Percentiles rank a stretch among this genome's conserved stretches.
phyloP scores from a whole-genome alignment of 1,284 basidiomycete genomes.

The Melampsora abietis-canadensis region DNA sequence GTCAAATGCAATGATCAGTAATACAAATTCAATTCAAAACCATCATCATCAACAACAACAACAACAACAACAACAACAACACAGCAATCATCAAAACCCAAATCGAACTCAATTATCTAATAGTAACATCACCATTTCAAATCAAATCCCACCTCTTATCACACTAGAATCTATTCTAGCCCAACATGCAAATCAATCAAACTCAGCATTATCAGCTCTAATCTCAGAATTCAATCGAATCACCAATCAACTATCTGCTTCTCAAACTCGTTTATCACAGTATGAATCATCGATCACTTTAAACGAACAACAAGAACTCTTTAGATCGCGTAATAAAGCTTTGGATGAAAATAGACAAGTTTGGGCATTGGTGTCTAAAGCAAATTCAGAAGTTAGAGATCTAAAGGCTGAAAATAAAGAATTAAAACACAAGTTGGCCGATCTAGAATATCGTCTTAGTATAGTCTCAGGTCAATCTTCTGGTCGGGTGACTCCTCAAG shows the following conservation, averaged over 20 bases:
- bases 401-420: conserved; percentile 34
- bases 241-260: neutral
- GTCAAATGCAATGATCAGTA: neutral
- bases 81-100: neutral
- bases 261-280: conserved; percentile 3
- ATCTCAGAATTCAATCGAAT: neutral
- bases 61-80: conserved; percentile 13
- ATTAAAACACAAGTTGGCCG: neutral
- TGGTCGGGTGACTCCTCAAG: neutral
- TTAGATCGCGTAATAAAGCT: conserved; percentile 11
- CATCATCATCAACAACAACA: conserved; percentile 6
- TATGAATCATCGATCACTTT: neutral
- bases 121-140: neutral
- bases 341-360: conserved; percentile 38
- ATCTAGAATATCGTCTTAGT: neutral
- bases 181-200: neutral
- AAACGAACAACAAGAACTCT: neutral
- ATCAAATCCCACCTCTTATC: neutral
- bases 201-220: neutral
- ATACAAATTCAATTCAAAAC: neutral
- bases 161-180: conserved; percentile 1
- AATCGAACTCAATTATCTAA: too few species aligned
- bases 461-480: neutral
- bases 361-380: conserved; percentile 34
- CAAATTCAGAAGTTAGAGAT: conserved; percentile 23